Conservation (phyloP, 257 asterid species). For the Buddleja alternifolia region DNA sequence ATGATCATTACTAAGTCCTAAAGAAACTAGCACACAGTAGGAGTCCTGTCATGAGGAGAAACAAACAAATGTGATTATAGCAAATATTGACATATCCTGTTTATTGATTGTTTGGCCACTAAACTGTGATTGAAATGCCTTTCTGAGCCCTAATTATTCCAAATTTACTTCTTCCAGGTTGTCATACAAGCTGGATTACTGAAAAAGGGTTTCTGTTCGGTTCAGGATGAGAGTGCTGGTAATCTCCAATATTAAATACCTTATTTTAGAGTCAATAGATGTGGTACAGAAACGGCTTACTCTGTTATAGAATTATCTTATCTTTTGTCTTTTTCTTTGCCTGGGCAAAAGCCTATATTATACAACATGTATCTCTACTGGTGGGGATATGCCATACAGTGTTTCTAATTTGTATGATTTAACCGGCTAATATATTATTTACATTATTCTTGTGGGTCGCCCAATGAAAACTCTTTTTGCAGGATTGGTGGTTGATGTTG, state of each 20-base stretch:
- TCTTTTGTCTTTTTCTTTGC: constrained; percentile 5
- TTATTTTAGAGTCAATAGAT: neutral
- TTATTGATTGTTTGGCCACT: constrained; percentile 19
- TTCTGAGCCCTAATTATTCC: constrained; percentile 26
- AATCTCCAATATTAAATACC: constrained; percentile 27
- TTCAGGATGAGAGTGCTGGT: constrained; percentile 99
- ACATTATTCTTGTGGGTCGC: constrained; percentile 17
- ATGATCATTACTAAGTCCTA: neutral
- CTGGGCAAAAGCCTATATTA: neutral
- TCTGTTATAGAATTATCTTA: constrained; percentile 10
- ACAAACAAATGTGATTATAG: neutral
- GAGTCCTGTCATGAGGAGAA: neutral
- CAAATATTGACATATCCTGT: neutral
- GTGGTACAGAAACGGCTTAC: neutral
- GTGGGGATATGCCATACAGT: neutral
- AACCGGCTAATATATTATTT: constrained; percentile 13
- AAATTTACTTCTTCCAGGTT: constrained; percentile 46
- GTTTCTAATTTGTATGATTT: neutral
- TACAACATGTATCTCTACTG: constrained; percentile 2
- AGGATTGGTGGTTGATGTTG: constrained; percentile 79
- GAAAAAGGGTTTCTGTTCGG: constrained; percentile 80
- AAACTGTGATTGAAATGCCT: constrained; percentile 14
- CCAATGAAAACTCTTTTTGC: constrained; percentile 33
- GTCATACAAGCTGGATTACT: constrained; percentile 89
- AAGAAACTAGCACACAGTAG: constrained; percentile 7